A percentile compares a stretch with the other conserved stretches of the same genome.
These are phyloP conservation scores for Casuarina equisetifolia DNA, from an alignment of 306 rosid genomes.

Conservation along the genomic window DNA sequence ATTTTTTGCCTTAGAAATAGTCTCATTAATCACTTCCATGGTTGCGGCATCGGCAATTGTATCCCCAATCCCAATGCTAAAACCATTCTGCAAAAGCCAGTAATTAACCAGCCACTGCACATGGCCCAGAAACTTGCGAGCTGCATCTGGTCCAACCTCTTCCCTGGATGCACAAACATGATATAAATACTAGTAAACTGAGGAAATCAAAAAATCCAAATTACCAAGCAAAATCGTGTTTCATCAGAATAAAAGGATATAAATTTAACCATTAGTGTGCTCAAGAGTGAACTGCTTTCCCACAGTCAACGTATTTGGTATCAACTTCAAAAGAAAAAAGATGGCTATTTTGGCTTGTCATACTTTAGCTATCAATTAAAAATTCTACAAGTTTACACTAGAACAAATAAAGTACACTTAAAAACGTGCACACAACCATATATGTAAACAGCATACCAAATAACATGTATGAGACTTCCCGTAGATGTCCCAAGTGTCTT, in stretches of 20 bases:
- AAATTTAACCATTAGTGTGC: neutral
- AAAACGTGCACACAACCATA: neutral
- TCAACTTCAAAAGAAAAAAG: conserved; percentile 1
- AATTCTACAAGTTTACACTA: conserved; percentile 6
- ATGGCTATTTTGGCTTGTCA: neutral
- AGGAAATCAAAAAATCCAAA: conserved; percentile 11
- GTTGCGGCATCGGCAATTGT: conserved; percentile 97
- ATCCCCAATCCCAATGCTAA: conserved; percentile 98
- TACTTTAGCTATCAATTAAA: neutral
- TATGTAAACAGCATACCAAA: conserved; percentile 59
- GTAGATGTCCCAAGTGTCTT: conserved; percentile 88
- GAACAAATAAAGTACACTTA: conserved; percentile 3
- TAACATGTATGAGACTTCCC: conserved; percentile 97
- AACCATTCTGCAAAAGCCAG: conserved; percentile 95
- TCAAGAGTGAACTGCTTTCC: neutral
- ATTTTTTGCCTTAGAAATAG: conserved; percentile 83
- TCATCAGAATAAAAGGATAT: neutral
- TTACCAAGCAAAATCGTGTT: conserved; percentile 4
- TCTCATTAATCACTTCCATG: conserved; percentile 86
- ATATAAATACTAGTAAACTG: conserved; percentile 12
- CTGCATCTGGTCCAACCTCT: conserved; percentile 99
- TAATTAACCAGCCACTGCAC: conserved; percentile 99
- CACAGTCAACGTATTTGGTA: neutral
- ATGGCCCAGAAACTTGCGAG: conserved; percentile 96
- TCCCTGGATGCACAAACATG: conserved; percentile 60